Percentiles rank a stretch among this genome's conserved stretches.
phyloP scores from a whole-genome alignment of 2,329 filamentous ascomycete genomes.

The Colletotrichum sp. region DNA sequence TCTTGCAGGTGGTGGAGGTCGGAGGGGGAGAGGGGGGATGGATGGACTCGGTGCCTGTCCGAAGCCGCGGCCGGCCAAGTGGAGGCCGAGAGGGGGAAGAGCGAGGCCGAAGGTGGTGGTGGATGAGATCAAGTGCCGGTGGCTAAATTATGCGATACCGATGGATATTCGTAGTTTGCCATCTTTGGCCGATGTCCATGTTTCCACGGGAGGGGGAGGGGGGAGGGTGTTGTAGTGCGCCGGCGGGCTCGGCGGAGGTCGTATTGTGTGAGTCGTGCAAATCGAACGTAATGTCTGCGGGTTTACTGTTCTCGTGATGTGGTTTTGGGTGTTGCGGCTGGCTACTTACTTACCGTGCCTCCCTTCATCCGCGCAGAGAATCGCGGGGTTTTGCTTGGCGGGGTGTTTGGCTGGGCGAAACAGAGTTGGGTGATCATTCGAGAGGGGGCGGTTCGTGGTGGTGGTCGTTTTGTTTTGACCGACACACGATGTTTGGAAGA shows the following conservation, averaged over 20 bases:
- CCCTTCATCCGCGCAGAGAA: background rate
- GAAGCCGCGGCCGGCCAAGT: background rate
- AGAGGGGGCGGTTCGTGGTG: background rate
- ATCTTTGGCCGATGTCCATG: background rate
- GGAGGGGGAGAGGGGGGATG: background rate
- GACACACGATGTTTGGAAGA: background rate
- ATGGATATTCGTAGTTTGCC: background rate
- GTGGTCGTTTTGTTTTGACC: background rate
- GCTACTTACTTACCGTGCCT: background rate
- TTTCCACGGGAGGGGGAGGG: background rate
- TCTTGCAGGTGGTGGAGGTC: background rate
- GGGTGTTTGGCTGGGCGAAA: conserved; percentile 10
- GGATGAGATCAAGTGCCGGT: background rate
- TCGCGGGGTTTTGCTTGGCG: background rate
- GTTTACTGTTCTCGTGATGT: background rate
- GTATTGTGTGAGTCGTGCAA: background rate
- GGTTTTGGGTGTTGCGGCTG: background rate
- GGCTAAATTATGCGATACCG: background rate
- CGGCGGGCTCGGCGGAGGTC: background rate
- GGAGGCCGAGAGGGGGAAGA: background rate
- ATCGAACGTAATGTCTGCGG: background rate
- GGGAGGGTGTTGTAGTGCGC: background rate
- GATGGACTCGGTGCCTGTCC: background rate
- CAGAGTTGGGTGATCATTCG: background rate
- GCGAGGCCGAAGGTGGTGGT: background rate